Conservation (phyloP, 257 asterid genomes). For the Perilla frutescens region DNA sequence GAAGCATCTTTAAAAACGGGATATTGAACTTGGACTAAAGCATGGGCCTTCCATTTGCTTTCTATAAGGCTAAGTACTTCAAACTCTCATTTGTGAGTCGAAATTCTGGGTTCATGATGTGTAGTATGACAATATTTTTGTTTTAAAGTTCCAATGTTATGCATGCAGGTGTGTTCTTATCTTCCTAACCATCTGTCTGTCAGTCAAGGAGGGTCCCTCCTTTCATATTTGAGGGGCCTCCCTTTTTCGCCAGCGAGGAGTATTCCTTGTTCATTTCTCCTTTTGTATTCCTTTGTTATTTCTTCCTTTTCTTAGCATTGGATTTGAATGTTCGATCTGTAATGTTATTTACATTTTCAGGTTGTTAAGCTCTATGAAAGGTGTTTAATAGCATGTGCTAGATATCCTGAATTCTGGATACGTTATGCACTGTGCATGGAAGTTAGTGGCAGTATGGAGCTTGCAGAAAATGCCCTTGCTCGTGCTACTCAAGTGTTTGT, state of each 20-base stretch:
- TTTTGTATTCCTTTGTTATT: conserved; percentile 39
- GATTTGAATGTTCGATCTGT: conserved; percentile 37
- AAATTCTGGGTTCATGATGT: conserved; percentile 91
- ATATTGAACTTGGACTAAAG: conserved; percentile 98
- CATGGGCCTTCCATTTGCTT: conserved; percentile 97
- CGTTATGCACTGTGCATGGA: conserved; percentile 91
- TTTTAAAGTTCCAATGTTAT: conserved; percentile 90
- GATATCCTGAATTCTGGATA: conserved; percentile 95
- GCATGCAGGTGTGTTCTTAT: conserved; percentile 99
- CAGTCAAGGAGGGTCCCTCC: conserved; percentile 95
- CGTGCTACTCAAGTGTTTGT: conserved; percentile 95
- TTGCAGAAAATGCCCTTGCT: conserved; percentile 96
- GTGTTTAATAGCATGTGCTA: conserved; percentile 96
- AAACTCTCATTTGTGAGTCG: conserved; percentile 95
- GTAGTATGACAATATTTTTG: conserved; percentile 57
- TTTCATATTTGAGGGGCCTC: conserved; percentile 87
- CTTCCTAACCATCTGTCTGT: conserved; percentile 98
- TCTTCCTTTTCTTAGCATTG: conserved; percentile 28
- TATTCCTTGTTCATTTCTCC: conserved; percentile 75
- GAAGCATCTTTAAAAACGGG: conserved; percentile 95
- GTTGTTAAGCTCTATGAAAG: conserved; percentile 97
- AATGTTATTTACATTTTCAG: conserved; percentile 53
- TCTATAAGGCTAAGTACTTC: conserved; percentile 98
- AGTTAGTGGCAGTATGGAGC: conserved; percentile 90
- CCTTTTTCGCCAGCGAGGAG: conserved; percentile 83